A percentile compares a stretch with the other conserved stretches of the same genome.
These are phyloP conservation scores for Pharus latifolius DNA, from an alignment of 176 grass and related monocot species.

Conservation along the genomic window DNA sequence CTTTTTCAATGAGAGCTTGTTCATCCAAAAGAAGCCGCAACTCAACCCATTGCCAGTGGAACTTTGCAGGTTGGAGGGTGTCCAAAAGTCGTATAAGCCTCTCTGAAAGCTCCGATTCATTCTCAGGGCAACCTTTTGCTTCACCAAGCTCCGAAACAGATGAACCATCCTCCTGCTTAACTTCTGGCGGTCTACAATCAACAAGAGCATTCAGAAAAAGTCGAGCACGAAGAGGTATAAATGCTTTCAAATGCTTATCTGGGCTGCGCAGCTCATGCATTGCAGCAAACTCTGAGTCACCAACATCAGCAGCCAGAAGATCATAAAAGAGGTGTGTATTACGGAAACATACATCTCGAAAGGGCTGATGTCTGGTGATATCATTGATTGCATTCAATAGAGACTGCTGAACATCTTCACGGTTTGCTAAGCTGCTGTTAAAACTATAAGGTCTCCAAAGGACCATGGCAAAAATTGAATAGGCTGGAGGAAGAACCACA, in stretches of 20 bases:
- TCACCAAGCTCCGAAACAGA: constrained; percentile 45
- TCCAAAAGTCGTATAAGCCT: constrained; percentile 85
- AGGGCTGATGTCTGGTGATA: constrained; percentile 76
- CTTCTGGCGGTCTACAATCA: constrained; percentile 68
- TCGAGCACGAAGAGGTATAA: constrained; percentile 81
- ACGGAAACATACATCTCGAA: constrained; percentile 78
- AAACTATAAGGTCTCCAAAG: constrained; percentile 83
- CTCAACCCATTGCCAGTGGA: constrained; percentile 99
- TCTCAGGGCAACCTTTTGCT: constrained; percentile 35
- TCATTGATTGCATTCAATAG: constrained; percentile 59
- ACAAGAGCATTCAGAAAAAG: constrained; percentile 80
- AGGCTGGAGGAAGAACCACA: constrained; percentile 66
- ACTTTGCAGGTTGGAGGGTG: constrained; percentile 89
- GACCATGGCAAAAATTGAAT: constrained; percentile 91
- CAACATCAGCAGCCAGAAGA: constrained; percentile 68
- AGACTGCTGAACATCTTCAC: constrained; percentile 67
- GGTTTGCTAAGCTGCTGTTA: constrained; percentile 28
- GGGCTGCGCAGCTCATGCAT: constrained; percentile 59
- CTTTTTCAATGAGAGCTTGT: constrained; percentile 92
- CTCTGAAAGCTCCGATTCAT: constrained; percentile 58
- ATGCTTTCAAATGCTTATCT: constrained; percentile 77
- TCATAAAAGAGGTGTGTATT: constrained; percentile 73
- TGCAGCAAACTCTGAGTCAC: constrained; percentile 88
- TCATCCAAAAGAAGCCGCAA: constrained; percentile 97
- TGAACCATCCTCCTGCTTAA: constrained; percentile 51